phyloP scores from a whole-genome alignment of 805 yeast genomes.

The Ogataea pignaliae region DNA sequence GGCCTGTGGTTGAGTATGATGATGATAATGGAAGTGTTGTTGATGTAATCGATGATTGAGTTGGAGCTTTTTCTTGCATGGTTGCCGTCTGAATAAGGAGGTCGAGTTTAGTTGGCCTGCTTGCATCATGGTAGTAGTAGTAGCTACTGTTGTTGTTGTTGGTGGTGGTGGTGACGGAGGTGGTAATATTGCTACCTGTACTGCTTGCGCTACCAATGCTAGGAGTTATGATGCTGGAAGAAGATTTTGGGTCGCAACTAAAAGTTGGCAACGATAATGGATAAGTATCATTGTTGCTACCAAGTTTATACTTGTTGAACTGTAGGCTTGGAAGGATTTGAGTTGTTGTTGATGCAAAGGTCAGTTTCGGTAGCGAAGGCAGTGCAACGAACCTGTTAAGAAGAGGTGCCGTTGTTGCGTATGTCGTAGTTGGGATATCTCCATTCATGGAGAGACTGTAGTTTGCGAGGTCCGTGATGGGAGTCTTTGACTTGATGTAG shows the following conservation, averaged over 20 bases:
- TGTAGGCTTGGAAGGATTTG: not conserved
- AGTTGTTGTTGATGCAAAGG: slow-evolving; percentile 3
- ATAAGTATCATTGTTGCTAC: not conserved
- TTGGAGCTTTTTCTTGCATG: slow-evolving; percentile 7
- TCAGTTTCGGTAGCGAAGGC: slow-evolving; percentile 11
- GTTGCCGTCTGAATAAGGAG: slow-evolving; percentile 30
- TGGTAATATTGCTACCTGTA: too few species aligned
- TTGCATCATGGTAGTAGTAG: not conserved
- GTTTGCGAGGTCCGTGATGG: slow-evolving; percentile 27
- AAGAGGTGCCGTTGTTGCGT: slow-evolving; percentile 16
- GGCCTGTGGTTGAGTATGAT: too few species aligned
- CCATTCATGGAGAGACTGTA: slow-evolving; percentile 26
- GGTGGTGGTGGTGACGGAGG: not conserved
- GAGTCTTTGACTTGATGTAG: slow-evolving; percentile 22
- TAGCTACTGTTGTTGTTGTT: not conserved
- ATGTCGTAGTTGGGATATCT: slow-evolving; percentile 25
- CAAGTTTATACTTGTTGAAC: not conserved
- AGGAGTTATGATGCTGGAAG: too few species aligned
- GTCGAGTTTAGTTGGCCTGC: slow-evolving; percentile 23
- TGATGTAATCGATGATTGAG: too few species aligned
- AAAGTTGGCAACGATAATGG: not conserved
- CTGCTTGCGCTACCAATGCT: too few species aligned
- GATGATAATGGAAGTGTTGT: too few species aligned
- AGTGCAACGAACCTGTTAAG: slow-evolving; percentile 7
- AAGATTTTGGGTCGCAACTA: too few species aligned